Conservation (phyloP, 345 rosid genomes). For the thale cress (Arabidopsis thaliana) region DNA sequence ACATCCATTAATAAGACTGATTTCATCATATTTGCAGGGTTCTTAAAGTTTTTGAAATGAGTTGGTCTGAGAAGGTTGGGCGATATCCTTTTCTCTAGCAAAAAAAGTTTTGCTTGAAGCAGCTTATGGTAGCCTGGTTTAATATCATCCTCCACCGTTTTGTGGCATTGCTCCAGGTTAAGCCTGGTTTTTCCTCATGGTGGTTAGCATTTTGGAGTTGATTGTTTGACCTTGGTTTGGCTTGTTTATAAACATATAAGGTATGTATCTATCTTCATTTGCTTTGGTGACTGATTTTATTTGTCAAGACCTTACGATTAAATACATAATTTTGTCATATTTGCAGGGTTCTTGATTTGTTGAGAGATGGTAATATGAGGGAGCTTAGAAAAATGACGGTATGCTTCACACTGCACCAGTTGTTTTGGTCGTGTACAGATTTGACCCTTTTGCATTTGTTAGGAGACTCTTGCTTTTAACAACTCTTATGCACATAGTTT, state of each 20-base stretch:
- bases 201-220: constrained; percentile 27
- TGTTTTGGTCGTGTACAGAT: constrained; percentile 32
- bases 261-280: constrained; percentile 25
- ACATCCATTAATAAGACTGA: not conserved
- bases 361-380: constrained; percentile 16
- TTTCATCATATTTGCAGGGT: constrained; percentile 11
- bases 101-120: constrained; percentile 2
- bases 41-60: constrained; percentile 14
- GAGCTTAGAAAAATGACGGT: constrained; percentile 15
- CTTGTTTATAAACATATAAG: constrained; percentile 16
- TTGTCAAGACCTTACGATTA: constrained; percentile 1
- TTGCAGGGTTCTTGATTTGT: constrained; percentile 21
- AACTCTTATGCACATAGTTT: constrained; percentile 12
- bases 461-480: constrained; percentile 14
- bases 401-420: constrained; percentile 23
- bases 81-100: not conserved
- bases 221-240: constrained; percentile 4
- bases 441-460: not conserved
- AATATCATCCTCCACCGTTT: not conserved
- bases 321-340: constrained; percentile 6
- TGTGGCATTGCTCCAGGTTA: not conserved
- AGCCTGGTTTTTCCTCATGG: not conserved
- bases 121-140: not conserved
- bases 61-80: constrained; percentile 5
- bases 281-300: not conserved